Percentiles rank a stretch among this genome's conserved stretches.
These are phyloP conservation scores for Colletotrichum lupini DNA, from an alignment of 2,329 filamentous ascomycete genomes.

Conservation along the genomic window DNA sequence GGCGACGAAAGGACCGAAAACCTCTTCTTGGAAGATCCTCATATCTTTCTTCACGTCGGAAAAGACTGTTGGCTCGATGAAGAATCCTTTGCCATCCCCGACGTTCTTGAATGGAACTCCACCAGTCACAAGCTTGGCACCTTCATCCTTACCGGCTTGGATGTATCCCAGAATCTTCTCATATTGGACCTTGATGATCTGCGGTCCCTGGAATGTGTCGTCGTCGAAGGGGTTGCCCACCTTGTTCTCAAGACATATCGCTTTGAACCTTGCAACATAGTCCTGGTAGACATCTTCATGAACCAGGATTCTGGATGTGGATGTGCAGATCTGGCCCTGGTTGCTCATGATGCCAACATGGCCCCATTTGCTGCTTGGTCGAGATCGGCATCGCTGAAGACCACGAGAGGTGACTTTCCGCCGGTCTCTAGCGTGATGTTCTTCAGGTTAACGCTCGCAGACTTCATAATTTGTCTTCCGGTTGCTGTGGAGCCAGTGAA, in stretches of 20 bases:
- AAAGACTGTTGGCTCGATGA: slow-evolving; percentile 59
- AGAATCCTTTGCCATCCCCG: slow-evolving; percentile 55
- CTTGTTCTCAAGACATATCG: slow-evolving; percentile 68
- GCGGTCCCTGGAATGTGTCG: slow-evolving; percentile 79
- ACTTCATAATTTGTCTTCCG: slow-evolving; percentile 80
- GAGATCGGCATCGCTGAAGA: slow-evolving; percentile 74
- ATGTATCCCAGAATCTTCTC: slow-evolving; percentile 78
- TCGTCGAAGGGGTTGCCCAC: slow-evolving; percentile 78
- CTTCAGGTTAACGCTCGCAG: slow-evolving; percentile 73
- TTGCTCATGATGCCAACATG: slow-evolving; percentile 67
- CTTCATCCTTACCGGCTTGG: slow-evolving; percentile 75
- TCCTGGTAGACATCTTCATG: slow-evolving; percentile 70
- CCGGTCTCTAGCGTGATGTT: slow-evolving; percentile 76
- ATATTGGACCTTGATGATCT: slow-evolving; percentile 77
- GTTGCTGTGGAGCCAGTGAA: slow-evolving; percentile 83
- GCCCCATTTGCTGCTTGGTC: slow-evolving; percentile 72
- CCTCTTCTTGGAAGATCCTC: slow-evolving; percentile 58
- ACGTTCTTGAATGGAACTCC: slow-evolving; percentile 56
- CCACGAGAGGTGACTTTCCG: slow-evolving; percentile 72
- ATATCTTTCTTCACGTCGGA: slow-evolving; percentile 53
- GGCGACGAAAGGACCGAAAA: slow-evolving; percentile 58
- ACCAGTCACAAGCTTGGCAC: slow-evolving; percentile 73
- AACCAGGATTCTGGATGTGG: slow-evolving; percentile 73
- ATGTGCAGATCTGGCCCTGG: slow-evolving; percentile 73
- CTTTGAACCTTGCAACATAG: slow-evolving; percentile 71